Evolutionary conservation across 192 early-diverging fungal genomes (phyloP).

Genomic region (Coemansia javaensis): DNA sequence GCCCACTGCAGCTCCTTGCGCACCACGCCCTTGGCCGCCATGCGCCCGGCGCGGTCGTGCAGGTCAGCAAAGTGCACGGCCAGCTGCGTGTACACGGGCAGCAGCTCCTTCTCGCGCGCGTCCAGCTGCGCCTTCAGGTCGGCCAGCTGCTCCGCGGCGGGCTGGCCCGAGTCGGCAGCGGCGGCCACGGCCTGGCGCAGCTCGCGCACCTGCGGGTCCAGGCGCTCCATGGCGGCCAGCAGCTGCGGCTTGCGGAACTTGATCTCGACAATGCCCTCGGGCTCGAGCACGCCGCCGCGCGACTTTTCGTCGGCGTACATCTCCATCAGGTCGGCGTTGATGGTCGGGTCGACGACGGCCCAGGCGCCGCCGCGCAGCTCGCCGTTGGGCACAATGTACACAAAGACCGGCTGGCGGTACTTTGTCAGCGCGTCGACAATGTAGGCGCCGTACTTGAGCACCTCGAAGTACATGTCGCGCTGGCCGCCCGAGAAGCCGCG

Average conservation of each 20-base stretch:
- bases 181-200: constrained; percentile 64
- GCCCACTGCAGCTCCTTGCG: constrained; percentile 74
- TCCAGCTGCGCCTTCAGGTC: constrained; percentile 68
- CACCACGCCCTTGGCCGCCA: constrained; percentile 92
- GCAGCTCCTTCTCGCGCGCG: constrained; percentile 76
- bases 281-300: constrained; percentile 94
- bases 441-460: constrained; percentile 94
- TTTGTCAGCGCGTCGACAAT: constrained; percentile 95
- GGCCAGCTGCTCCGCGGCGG: constrained; percentile 58
- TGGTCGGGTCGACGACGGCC: constrained; percentile 96
- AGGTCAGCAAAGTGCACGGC: constrained; percentile 96
- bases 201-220: constrained; percentile 72
- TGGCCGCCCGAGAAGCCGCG: constrained; percentile 99
- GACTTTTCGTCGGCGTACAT: constrained; percentile 95
- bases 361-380: constrained; percentile 98
- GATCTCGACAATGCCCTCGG: constrained; percentile 96
- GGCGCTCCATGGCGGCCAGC: constrained; percentile 85
- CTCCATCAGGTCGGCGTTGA: constrained; percentile 98
- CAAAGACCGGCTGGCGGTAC: constrained; percentile 97
- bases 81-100: constrained; percentile 90
- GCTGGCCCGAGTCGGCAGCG: no score
- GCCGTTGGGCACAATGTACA: constrained; percentile 90
- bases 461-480: constrained; percentile 97
- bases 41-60: constrained; percentile 92
- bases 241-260: constrained; percentile 95